phyloP scores from a whole-genome alignment of 805 yeast genomes.

The Pichia paraexigua region DNA sequence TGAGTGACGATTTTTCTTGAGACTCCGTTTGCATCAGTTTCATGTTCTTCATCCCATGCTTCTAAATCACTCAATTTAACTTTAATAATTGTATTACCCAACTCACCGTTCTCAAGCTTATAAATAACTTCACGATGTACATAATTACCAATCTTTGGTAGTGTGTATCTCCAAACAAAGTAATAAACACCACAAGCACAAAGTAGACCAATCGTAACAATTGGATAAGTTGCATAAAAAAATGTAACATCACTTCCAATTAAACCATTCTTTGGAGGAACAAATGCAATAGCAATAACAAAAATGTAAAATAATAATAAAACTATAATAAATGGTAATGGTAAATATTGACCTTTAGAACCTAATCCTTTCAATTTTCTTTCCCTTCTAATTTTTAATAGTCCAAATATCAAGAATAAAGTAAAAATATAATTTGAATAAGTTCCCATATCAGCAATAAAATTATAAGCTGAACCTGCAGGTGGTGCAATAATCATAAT shows the following conservation, averaged over 20 bases:
- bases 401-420: conserved; percentile 53
- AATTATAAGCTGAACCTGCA: conserved; percentile 82
- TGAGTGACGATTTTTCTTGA: background rate
- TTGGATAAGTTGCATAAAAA: conserved; percentile 36
- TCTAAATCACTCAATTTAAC: conserved; percentile 27
- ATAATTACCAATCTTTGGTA: conserved; percentile 30
- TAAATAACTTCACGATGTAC: conserved; percentile 31
- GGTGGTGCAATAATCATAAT: conserved; percentile 74
- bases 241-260: conserved; percentile 36
- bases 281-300: conserved; percentile 36
- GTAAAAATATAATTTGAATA: conserved; percentile 64
- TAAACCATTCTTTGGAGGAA: conserved; percentile 34
- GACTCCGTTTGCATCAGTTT: conserved; percentile 9
- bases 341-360: conserved; percentile 27
- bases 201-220: conserved; percentile 31
- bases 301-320: conserved; percentile 25
- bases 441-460: conserved; percentile 69
- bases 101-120: conserved; percentile 31
- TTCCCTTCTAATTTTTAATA: conserved; percentile 36
- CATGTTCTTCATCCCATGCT: conserved; percentile 27
- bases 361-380: conserved; percentile 31
- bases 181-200: conserved; percentile 29
- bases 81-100: conserved; percentile 33
- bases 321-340: conserved; percentile 28
- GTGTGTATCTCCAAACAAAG: conserved; percentile 29